Evolutionary conservation across 768 basidiomycete species (phyloP).

Genomic region (Omphalotus guepiniiformis): DNA sequence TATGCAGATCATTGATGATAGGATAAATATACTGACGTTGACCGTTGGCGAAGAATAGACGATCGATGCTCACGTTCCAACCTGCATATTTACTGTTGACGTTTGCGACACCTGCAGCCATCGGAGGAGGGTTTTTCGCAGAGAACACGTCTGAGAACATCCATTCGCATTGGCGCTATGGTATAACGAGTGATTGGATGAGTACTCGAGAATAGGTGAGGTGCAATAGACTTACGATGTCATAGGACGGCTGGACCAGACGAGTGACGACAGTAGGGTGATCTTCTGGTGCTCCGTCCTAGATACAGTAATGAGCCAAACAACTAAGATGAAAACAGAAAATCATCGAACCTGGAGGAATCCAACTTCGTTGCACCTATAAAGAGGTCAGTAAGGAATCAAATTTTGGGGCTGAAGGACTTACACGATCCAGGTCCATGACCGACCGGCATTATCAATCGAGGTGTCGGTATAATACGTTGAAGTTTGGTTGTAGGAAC

Average conservation of each 20-base stretch:
- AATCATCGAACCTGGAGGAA: slow-evolving; percentile 38
- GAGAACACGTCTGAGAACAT: slow-evolving; percentile 61
- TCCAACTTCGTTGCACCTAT: slow-evolving; percentile 68
- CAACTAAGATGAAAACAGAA: not conserved
- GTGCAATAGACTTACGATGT: slow-evolving; percentile 47
- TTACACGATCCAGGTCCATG: slow-evolving; percentile 72
- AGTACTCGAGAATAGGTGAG: not conserved
- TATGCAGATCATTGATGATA: not conserved
- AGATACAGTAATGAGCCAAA: not conserved
- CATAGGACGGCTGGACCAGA: slow-evolving; percentile 50
- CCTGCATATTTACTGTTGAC: slow-evolving; percentile 54
- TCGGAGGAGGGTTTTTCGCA: slow-evolving; percentile 25
- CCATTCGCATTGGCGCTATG: slow-evolving; percentile 63
- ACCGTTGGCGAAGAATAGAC: slow-evolving; percentile 69
- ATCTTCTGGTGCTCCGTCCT: slow-evolving; percentile 40
- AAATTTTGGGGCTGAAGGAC: slow-evolving; percentile 13
- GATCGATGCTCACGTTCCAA: slow-evolving; percentile 55
- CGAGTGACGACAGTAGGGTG: slow-evolving; percentile 48
- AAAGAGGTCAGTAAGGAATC: not conserved
- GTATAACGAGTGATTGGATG: not conserved
- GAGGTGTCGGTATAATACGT: slow-evolving; percentile 49
- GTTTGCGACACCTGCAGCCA: slow-evolving; percentile 34
- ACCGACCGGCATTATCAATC: slow-evolving; percentile 52
- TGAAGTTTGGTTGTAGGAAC: slow-evolving; percentile 35
- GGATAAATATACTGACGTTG: slow-evolving; percentile 40